Conservation (phyloP, 208 protist genomes). For the Zelonia costaricensis region DNA sequence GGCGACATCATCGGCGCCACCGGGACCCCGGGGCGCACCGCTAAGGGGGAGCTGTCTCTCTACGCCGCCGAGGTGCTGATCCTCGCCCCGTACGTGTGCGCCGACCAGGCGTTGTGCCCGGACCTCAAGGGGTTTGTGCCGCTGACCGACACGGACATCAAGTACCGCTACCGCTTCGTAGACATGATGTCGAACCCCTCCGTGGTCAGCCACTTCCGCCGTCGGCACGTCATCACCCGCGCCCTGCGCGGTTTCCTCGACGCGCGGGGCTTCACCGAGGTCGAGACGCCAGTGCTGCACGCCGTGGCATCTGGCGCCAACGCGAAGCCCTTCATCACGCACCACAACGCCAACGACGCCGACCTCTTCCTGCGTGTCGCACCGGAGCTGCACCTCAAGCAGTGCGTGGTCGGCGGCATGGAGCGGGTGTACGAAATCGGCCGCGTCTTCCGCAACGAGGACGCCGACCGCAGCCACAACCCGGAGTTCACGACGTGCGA, state of each 20-base stretch:
- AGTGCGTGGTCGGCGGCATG: conserved; percentile 94
- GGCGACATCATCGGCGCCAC: conserved; percentile 90
- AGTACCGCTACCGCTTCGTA: conserved; percentile 88
- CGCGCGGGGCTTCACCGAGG: conserved; percentile 83
- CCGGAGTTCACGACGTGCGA: conserved; percentile 97
- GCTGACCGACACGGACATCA: conserved; percentile 74
- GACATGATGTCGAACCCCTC: conserved; percentile 85
- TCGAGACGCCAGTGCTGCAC: conserved; percentile 95
- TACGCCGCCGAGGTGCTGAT: conserved; percentile 53
- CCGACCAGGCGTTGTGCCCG: conserved; percentile 82
- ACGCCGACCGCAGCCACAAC: conserved; percentile 94
- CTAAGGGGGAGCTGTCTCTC: conserved; percentile 87
- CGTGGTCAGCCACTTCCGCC: conserved; percentile 49
- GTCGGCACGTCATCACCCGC: conserved; percentile 61
- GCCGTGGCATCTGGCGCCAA: conserved; percentile 88
- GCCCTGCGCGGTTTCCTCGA: conserved; percentile 80
- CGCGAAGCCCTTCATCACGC: conserved; percentile 91
- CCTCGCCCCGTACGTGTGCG: conserved; percentile 82
- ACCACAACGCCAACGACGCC: conserved; percentile 87
- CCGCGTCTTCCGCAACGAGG: conserved; percentile 95
- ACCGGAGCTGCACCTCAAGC: conserved; percentile 95
- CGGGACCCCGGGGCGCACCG: conserved; percentile 71
- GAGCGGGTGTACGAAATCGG: conserved; percentile 96
- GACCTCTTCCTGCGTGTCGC: conserved; percentile 90
- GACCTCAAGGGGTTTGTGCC: conserved; percentile 68